Percentiles rank a stretch among this genome's conserved stretches.
These are phyloP conservation scores for Rosa multiflora DNA, from an alignment of 306 rosid species.

Conservation along the genomic window DNA sequence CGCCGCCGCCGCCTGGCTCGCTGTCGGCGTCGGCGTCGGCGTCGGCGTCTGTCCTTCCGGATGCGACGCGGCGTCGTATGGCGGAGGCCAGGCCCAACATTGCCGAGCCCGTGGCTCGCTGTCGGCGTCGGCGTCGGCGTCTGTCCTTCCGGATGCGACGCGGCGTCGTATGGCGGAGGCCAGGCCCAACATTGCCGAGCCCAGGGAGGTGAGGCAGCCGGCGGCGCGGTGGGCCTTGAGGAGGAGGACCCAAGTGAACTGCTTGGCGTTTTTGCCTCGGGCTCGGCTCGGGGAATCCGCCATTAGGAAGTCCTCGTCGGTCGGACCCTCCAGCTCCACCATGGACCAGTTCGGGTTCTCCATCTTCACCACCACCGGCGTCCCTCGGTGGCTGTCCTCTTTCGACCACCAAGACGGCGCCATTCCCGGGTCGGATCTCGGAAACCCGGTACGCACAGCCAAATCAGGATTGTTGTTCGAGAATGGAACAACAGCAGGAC, in stretches of 20 bases:
- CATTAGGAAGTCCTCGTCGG: slow-evolving; percentile 64
- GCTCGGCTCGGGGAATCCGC: slow-evolving; percentile 34
- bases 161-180: slow-evolving; percentile 73
- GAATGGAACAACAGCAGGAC: background rate
- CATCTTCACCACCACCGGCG: slow-evolving; percentile 98
- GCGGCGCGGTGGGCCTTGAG: slow-evolving; percentile 85
- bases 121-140: slow-evolving; percentile 29
- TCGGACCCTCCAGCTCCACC: slow-evolving; percentile 88
- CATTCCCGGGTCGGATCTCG: slow-evolving; percentile 51
- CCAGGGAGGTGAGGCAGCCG: slow-evolving; percentile 72
- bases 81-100: slow-evolving; percentile 54
- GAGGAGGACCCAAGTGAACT: slow-evolving; percentile 89
- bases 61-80: slow-evolving; percentile 67
- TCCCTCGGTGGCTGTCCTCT: slow-evolving; percentile 67
- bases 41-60: slow-evolving; percentile 68
- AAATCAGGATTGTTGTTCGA: background rate
- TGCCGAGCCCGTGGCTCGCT: slow-evolving; percentile 50
- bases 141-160: slow-evolving; percentile 64
- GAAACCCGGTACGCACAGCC: background rate
- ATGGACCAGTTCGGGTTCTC: slow-evolving; percentile 95
- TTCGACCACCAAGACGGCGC: slow-evolving; percentile 69
- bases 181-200: slow-evolving; percentile 61
- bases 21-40: slow-evolving; percentile 23
- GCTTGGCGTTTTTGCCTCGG: slow-evolving; percentile 74
- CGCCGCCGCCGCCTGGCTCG: slow-evolving; percentile 3